phyloP scores from a whole-genome alignment of 2,329 filamentous ascomycete species.

The Aulographum hederae region DNA sequence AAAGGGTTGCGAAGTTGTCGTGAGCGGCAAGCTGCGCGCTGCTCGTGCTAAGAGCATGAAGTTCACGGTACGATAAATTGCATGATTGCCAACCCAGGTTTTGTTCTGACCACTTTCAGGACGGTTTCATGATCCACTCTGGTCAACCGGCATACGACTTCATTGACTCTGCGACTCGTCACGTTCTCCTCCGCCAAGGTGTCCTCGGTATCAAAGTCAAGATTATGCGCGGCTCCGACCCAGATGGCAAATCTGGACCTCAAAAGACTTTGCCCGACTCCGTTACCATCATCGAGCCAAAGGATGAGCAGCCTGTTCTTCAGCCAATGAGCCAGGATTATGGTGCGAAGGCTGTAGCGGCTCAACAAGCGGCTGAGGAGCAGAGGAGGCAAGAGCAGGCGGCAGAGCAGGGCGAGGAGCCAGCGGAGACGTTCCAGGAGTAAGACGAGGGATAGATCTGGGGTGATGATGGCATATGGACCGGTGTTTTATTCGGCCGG shows the following conservation, averaged over 20 bases:
- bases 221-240: conserved; percentile 99
- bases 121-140: conserved; percentile 99
- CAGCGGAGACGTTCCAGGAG: no score
- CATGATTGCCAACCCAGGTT: background rate
- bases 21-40: conserved; percentile 96
- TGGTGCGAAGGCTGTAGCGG: conserved; percentile 70
- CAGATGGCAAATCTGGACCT: conserved; percentile 95
- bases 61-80: conserved; percentile 63
- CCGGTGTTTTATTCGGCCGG: no score
- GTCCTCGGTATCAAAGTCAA: conserved; percentile 99
- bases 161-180: conserved; percentile 94
- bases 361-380: conserved; percentile 47
- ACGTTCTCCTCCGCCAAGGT: conserved; percentile 99
- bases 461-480: no score
- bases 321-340: conserved; percentile 98
- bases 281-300: conserved; percentile 99
- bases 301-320: conserved; percentile 92
- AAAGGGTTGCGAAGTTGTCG: conserved; percentile 99
- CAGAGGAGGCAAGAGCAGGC: conserved; percentile 40
- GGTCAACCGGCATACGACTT: conserved; percentile 99
- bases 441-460: no score
- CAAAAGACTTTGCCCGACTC: conserved; percentile 95
- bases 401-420: conserved; percentile 28
- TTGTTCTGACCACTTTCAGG: conserved; percentile 22
- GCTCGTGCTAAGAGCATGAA: conserved; percentile 99